Conservation (phyloP, 2,329 filamentous ascomycete genomes). For the Ophiostoma angusticollis region DNA sequence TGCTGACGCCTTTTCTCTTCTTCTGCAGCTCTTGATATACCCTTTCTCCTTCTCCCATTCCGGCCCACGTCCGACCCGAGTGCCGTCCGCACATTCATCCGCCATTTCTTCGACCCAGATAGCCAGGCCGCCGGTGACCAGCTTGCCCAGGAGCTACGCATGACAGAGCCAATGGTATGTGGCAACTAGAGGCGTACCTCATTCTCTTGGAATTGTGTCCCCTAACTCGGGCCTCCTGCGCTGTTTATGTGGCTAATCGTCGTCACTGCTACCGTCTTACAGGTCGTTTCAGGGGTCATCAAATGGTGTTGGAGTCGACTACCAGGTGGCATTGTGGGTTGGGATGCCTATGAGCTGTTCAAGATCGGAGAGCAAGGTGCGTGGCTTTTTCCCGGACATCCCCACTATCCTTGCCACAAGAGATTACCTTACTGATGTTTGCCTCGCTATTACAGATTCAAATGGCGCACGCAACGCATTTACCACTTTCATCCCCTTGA, state of each 20-base stretch:
- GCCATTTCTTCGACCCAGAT: slow-evolving; percentile 74
- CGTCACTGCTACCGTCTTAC: no score
- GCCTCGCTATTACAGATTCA: slow-evolving; percentile 49
- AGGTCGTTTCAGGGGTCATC: slow-evolving; percentile 86
- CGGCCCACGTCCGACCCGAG: slow-evolving; percentile 86
- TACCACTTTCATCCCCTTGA: slow-evolving; percentile 89
- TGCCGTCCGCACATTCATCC: slow-evolving; percentile 81
- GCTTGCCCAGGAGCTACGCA: slow-evolving; percentile 73
- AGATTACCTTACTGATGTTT: neutral
- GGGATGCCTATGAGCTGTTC: slow-evolving; percentile 96
- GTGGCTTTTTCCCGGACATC: neutral
- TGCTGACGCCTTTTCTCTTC: no score
- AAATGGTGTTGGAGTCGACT: slow-evolving; percentile 99
- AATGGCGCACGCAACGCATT: slow-evolving; percentile 86
- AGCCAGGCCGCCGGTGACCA: slow-evolving; percentile 53
- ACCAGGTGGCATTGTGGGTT: slow-evolving; percentile 81
- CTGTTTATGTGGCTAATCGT: no score
- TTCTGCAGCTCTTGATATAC: slow-evolving; percentile 63
- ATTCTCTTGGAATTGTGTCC: no score
- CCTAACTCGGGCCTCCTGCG: no score
- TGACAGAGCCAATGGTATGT: slow-evolving; percentile 82
- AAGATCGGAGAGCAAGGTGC: slow-evolving; percentile 82
- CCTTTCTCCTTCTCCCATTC: slow-evolving; percentile 89
- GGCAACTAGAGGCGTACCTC: no score
- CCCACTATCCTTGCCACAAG: neutral